phyloP scores from a whole-genome alignment of 2,329 filamentous ascomycete genomes.

The Penicillium crustosum region DNA sequence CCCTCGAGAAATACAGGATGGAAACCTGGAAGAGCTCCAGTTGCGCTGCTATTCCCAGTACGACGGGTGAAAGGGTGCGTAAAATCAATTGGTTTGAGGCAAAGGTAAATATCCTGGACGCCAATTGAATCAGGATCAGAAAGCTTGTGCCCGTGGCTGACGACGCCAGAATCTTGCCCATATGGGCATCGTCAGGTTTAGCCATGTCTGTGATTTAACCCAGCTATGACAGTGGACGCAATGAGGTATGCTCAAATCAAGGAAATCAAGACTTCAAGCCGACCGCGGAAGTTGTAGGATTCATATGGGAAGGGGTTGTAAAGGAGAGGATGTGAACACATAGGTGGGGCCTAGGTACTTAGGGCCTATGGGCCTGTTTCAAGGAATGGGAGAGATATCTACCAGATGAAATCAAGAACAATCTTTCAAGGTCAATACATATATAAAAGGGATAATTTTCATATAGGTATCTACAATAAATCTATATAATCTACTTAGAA shows the following conservation, averaged over 20 bases:
- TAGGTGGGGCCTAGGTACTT: background rate
- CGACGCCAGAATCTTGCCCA: slow-evolving; percentile 27
- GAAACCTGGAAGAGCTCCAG: slow-evolving; percentile 91
- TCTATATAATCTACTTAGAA: background rate
- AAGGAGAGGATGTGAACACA: background rate
- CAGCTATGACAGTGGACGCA: background rate
- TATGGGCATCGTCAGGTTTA: slow-evolving; percentile 16
- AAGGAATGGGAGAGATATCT: background rate
- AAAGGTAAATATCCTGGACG: slow-evolving; percentile 86
- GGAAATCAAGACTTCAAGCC: background rate
- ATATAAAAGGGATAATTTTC: background rate
- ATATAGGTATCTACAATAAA: background rate
- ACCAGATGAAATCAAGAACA: background rate
- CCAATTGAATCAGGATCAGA: slow-evolving; percentile 83
- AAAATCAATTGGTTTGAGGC: slow-evolving; percentile 87
- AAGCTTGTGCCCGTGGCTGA: slow-evolving; percentile 72
- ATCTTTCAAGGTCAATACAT: background rate
- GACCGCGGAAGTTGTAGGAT: background rate
- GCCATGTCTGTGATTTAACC: slow-evolving; percentile 15
- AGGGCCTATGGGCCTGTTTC: background rate
- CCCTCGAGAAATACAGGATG: slow-evolving; percentile 90
- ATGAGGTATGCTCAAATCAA: background rate
- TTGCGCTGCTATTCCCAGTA: slow-evolving; percentile 83
- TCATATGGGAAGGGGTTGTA: background rate
- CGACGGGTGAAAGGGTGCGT: slow-evolving; percentile 78